Conservation (phyloP, 768 basidiomycete genomes). For the Phanerochaete sordida region DNA sequence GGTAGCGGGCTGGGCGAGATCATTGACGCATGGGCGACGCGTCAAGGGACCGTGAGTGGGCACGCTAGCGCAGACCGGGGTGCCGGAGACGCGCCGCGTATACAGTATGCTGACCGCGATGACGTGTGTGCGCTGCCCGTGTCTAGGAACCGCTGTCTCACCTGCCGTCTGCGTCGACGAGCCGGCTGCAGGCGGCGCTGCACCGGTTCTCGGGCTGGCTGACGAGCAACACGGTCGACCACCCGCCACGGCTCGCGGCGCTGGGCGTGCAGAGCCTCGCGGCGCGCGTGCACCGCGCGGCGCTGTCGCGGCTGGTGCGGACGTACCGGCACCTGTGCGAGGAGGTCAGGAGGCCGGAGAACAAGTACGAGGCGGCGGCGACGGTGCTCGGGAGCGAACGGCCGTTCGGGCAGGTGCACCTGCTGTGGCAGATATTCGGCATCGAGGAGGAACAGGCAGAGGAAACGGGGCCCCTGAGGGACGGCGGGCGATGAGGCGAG, state of each 20-base stretch:
- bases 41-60: conserved; percentile 37
- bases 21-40: conserved; percentile 39
- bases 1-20: conserved; percentile 53
- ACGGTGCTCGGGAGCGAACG: conserved; percentile 80
- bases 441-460: conserved; percentile 40
- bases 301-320: conserved; percentile 60
- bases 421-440: conserved; percentile 78
- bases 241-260: conserved; percentile 74
- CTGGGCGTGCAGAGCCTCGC: conserved; percentile 68
- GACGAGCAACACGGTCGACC: conserved; percentile 73
- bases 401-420: conserved; percentile 75
- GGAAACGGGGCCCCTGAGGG: neutral
- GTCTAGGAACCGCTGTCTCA: conserved; percentile 72
- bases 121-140: neutral
- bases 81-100: neutral
- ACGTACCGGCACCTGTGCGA: conserved; percentile 76
- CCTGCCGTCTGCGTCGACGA: conserved; percentile 60
- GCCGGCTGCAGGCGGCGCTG: conserved; percentile 59
- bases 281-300: conserved; percentile 69
- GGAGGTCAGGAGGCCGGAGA: conserved; percentile 69
- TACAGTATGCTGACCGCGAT: neutral
- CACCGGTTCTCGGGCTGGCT: conserved; percentile 81
- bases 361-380: conserved; percentile 87
- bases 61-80: neutral
- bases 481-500: neutral